Evolutionary conservation across 805 yeast genomes (phyloP), one percentile per base, ranked within the genome.

Genomic region (Maudiozyma pseudohumilis): DNA sequence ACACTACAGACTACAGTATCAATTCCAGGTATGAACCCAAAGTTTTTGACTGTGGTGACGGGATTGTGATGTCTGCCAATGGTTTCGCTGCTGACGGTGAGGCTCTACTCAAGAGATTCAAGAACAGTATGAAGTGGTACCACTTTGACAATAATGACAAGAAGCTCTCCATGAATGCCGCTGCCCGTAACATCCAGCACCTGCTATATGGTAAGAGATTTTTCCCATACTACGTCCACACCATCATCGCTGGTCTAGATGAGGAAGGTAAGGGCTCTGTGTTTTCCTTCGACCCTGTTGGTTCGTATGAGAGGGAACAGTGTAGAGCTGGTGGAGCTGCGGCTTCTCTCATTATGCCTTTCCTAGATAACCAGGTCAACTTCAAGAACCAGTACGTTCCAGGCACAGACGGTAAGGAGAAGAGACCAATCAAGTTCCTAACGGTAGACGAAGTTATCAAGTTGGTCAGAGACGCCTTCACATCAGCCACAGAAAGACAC

Each of bases 311-410:
- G 64, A 77, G 96, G 53, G 96, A 88, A 60, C 95, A 88, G 58
- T 86, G 96, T 64, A 76, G 96, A 55, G 97, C 97, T 2, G 96
- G 95, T 46, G 98, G 98, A 30, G 92, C 96, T 11, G 97, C 97
- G 21, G 92, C 96, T 1, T 75, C 87, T 45, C 73, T 92, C 64
- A 87, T 92, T 48, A 87, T 88, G 94, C 98, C 98, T 4, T 92
- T 92, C 61, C 74, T 92, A 55, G 98, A 92, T 63, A 89, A 88
- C 61, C 98, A 92, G 68, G 98, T 92, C 45, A 85, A 87, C 59
- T 83, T 86, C 65, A 88, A 88, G 60, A 92, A 92, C 66, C 98
- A 92, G 63, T 75, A 70, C 59, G 88, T 75, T 48, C 95, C 96
- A 17, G 79, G 68, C 5, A 67, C 83, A 9, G 68, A 83, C 42